Evolutionary conservation across 2,329 filamentous ascomycete genomes (phyloP).

Genomic region (Botrytis paeoniae): DNA sequence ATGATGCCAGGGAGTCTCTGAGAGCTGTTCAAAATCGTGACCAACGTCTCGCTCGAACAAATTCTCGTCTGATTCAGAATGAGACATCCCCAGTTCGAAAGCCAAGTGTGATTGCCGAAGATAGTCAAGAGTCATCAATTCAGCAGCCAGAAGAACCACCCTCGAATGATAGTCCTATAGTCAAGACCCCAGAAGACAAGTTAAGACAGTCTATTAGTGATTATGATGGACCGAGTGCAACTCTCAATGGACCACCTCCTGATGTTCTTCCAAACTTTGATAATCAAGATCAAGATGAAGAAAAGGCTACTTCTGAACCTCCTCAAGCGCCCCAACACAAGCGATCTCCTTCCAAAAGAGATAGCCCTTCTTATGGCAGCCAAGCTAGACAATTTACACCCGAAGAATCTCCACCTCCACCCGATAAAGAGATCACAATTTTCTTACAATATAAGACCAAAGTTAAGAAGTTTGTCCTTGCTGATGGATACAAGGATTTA

Average conservation of each 20-base stretch:
- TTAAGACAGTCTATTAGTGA: conserved; percentile 28
- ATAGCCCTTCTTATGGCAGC: conserved; percentile 8
- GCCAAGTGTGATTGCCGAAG: conserved; percentile 61
- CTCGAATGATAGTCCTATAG: conserved; percentile 35
- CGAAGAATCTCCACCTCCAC: conserved; percentile 62
- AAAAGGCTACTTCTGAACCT: conserved; percentile 16
- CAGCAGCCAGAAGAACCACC: conserved; percentile 40
- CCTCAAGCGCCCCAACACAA: conserved; percentile 27
- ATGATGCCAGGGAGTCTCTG: conserved; percentile 79
- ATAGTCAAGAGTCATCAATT: conserved; percentile 34
- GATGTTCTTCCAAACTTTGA: conserved; percentile 45
- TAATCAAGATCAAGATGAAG: conserved; percentile 20
- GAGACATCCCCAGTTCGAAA: conserved; percentile 63
- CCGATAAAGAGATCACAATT: conserved; percentile 83
- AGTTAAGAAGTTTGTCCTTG: conserved; percentile 90
- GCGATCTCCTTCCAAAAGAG: conserved; percentile 17
- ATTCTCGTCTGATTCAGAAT: conserved; percentile 42
- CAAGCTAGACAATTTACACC: conserved; percentile 54
- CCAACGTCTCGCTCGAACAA: conserved; percentile 46
- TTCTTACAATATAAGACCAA: conserved; percentile 97
- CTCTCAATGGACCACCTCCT: conserved; percentile 55
- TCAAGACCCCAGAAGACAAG: conserved; percentile 64
- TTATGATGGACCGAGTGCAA: conserved; percentile 49
- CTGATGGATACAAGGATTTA: conserved; percentile 79
- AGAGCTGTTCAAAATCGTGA: conserved; percentile 64